Conservation (phyloP, 1,139 yeast species). For the Kluyveromyces marxianus region DNA sequence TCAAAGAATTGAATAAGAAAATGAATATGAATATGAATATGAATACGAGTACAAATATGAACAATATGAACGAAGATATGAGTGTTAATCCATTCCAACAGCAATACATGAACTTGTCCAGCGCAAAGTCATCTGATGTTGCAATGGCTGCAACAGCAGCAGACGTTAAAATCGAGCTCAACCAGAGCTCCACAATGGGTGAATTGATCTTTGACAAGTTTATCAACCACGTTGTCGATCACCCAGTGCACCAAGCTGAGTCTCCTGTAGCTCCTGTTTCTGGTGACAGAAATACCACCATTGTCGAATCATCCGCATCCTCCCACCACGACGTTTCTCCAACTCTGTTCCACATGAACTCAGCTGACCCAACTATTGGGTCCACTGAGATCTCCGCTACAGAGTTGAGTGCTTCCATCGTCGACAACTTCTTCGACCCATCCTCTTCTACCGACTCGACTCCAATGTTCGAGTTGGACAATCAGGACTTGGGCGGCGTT, state of each 20-base stretch:
- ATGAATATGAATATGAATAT: constrained; percentile 4
- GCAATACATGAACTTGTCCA: not conserved
- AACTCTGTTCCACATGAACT: constrained; percentile 4
- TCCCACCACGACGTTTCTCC: not conserved
- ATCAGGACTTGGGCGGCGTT: constrained; percentile 39
- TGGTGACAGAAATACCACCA: constrained; percentile 3
- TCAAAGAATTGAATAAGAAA: not conserved
- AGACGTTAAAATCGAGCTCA: not conserved
- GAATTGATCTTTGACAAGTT: constrained; percentile 39
- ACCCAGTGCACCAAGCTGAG: not conserved
- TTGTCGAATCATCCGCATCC: not conserved
- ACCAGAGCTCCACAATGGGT: constrained; percentile 28
- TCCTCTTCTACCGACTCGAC: constrained; percentile 42
- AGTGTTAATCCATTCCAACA: not conserved
- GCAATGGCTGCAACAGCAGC: constrained; percentile 4
- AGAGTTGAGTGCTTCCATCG: constrained; percentile 49
- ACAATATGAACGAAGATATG: not conserved
- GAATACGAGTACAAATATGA: constrained; percentile 2
- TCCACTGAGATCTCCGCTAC: constrained; percentile 36
- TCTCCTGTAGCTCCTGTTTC: constrained; percentile 1
- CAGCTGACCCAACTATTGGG: constrained; percentile 1
- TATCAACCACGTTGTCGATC: constrained; percentile 9
- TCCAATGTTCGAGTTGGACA: constrained; percentile 51
- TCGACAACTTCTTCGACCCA: constrained; percentile 51
- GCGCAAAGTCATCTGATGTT: not conserved